These are phyloP conservation scores for Benincasa hispida DNA, from an alignment of 306 rosid species.

Conservation along the genomic window DNA sequence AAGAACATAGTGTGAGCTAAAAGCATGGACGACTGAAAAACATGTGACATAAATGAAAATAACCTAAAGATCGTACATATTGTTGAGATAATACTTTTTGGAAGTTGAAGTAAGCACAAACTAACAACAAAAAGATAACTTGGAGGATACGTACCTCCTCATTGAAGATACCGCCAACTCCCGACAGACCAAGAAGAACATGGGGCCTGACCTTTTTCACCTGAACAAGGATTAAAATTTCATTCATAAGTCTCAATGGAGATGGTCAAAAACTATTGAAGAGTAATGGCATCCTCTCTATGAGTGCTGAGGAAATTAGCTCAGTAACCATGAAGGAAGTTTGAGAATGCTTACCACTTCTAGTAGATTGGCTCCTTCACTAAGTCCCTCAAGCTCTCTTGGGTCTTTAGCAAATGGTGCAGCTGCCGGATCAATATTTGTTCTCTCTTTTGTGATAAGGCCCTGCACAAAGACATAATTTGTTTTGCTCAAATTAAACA, in stretches of 20 bases:
- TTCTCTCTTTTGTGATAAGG: conserved; percentile 79
- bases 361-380: conserved; percentile 73
- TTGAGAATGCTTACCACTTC: conserved; percentile 72
- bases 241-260: neutral
- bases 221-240: conserved; percentile 26
- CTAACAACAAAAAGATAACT: neutral
- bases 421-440: conserved; percentile 65
- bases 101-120: neutral
- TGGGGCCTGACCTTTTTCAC: conserved; percentile 86
- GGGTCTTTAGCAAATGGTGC: conserved; percentile 84
- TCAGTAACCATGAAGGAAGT: conserved; percentile 1
- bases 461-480: conserved; percentile 45
- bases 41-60: neutral
- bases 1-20: neutral
- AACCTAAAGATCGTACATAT: neutral
- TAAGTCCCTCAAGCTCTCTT: conserved; percentile 58
- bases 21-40: neutral
- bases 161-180: conserved; percentile 89
- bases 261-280: neutral
- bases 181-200: conserved; percentile 94
- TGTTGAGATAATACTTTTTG: neutral
- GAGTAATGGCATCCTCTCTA: neutral
- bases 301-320: neutral
- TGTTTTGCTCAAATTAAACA: neutral
- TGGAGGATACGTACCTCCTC: conserved; percentile 54